phyloP scores from a whole-genome alignment of 2,329 filamentous ascomycete species.

The Biscogniauxia marginata region DNA sequence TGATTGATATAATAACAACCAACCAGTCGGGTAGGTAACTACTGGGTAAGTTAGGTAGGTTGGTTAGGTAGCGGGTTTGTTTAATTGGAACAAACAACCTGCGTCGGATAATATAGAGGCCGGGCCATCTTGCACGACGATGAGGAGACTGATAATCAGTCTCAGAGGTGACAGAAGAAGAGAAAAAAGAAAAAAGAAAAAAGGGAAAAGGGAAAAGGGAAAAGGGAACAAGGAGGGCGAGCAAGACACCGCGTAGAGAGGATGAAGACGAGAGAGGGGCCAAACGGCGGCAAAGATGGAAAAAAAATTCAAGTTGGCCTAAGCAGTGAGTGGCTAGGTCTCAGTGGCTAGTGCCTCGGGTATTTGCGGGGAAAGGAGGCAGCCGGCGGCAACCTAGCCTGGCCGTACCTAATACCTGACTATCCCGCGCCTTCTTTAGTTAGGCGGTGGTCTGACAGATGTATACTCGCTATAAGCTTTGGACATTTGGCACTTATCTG shows the following conservation, averaged over 20 bases:
- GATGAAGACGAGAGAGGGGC: background rate
- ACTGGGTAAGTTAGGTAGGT: background rate
- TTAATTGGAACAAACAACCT: no score
- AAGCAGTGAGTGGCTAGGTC: conserved; percentile 5
- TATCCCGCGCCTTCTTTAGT: background rate
- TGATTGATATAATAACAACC: conserved; percentile 1
- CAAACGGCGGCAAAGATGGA: background rate
- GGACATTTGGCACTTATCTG: background rate
- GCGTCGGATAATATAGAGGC: no score
- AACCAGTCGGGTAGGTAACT: background rate
- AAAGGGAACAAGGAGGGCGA: background rate
- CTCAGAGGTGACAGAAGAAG: no score
- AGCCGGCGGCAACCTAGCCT: background rate
- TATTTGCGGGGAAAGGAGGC: conserved; percentile 20
- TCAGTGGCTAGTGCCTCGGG: conserved; percentile 12
- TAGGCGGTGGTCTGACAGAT: background rate
- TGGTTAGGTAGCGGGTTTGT: no score
- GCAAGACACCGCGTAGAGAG: background rate
- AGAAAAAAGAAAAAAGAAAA: background rate
- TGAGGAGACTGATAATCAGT: no score
- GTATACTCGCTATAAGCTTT: background rate
- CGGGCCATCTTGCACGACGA: no score
- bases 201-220: background rate
- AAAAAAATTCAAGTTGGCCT: background rate
- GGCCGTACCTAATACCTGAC: background rate